Base-by-base conservation (phyloP, 2,329 filamentous ascomycete genomes). In the Aspergillus arachidicola region DNA sequence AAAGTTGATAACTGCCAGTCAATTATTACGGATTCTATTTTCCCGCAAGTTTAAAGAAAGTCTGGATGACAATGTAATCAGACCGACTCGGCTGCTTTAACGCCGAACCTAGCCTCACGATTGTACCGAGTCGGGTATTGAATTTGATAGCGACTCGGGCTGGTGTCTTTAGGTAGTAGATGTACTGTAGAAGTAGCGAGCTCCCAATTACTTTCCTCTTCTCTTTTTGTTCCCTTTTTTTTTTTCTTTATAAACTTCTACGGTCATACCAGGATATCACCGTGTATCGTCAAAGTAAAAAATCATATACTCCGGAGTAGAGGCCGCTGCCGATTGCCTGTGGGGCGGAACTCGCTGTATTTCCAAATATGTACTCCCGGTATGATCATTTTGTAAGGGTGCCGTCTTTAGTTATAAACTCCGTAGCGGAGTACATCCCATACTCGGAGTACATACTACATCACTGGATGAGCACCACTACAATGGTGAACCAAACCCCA, bases 11-110 rank as follows among this genome's bases (percentile, higher is more conserved):
- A 36, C 19, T 36, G 36, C 46, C n/a, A 26, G 9, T 51, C 19
- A 51, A 51, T 64, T 59, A 67, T 69, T 70, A 70, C 75, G 75
- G 74, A 75, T 76, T 75, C 68, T 73, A 72, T 76, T 75, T 76
- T 76, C 72, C 75, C 73, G 74, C 64, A 59, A 50, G 58, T 57
- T 59, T 36, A 62, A 36, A 41, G 64, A 65, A 62, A 62, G 66
- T 58, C 46, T 61, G 58, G 58, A 58, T 65, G 59, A 46, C 58
- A 60, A 63, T 63, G 58, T 66, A 64, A 64, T 59, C 58, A 65
- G 58, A 62, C 62, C 55, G 62, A 66, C 62, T 67, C 66, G 69
- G 65, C 56, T 62, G 66, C 66, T 62, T 59, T 60, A 57, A 62
- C 54, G 66, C 73, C 73, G 71, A 66, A 72, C 58, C 38, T 58